A percentile compares a stretch with the other conserved stretches of the same genome.
phyloP scores from a whole-genome alignment of 1,284 basidiomycete species.

The Microbotryum saponariae region DNA sequence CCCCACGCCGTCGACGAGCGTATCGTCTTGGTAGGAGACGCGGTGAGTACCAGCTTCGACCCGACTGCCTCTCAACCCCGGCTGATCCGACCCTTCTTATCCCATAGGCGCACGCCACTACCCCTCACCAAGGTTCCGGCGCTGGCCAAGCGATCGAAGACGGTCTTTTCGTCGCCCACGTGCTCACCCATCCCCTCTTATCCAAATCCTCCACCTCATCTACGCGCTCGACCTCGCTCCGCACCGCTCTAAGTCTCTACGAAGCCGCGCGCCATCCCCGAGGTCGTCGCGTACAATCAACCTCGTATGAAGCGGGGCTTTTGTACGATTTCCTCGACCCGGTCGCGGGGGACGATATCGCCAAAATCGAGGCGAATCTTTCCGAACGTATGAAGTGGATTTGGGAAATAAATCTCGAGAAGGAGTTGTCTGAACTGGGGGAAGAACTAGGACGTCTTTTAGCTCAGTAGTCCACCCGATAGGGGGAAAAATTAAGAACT shows the following conservation, averaged over 20 bases:
- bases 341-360: conserved; percentile 19
- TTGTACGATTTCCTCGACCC: conserved; percentile 31
- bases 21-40: conserved; percentile 37
- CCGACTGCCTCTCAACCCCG: not conserved
- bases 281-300: conserved; percentile 33
- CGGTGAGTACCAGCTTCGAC: conserved; percentile 15
- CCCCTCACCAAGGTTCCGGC: conserved; percentile 36
- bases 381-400: conserved; percentile 27
- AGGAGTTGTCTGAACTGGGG: conserved; percentile 2
- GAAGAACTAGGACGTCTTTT: too few species aligned
- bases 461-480: too few species aligned
- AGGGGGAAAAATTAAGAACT: too few species aligned
- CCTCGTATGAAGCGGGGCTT: conserved; percentile 31
- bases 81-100: not conserved
- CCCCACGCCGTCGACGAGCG: conserved; percentile 32
- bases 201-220: conserved; percentile 3
- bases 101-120: conserved; percentile 22
- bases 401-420: conserved; percentile 25
- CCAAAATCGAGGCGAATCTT: conserved; percentile 21
- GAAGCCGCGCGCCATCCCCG: conserved; percentile 34
- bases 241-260: conserved; percentile 30
- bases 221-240: conserved; percentile 12
- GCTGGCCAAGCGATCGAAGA: conserved; percentile 40
- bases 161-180: conserved; percentile 35
- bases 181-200: conserved; percentile 34